Evolutionary conservation across 257 asterid species (phyloP), one percentile per base, ranked within the genome.

Genomic region (Salvia rosmarinus): DNA sequence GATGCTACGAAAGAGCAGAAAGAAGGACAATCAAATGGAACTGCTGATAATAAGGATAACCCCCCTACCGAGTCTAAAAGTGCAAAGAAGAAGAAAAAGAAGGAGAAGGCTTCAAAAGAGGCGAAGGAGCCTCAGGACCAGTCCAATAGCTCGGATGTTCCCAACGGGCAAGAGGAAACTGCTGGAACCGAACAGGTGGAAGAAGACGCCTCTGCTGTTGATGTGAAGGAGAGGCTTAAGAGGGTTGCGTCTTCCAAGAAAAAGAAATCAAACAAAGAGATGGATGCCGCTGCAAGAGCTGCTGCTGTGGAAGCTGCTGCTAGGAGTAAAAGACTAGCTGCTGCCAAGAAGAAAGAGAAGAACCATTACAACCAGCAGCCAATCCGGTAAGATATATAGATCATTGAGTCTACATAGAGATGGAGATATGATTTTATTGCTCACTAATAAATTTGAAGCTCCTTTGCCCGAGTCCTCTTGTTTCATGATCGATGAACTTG

Each of bases 291-390:
- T 28, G 91, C 95, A 6, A 87, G 82, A 84, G 96, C 93, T 43
- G 98, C 90, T 4, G 91, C 98, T n/a, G 56, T 58, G 72, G 98
- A 92, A 82, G 97, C 95, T 71, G 95, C 98, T 9, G 96, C 98
- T 10, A 87, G 98, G 82, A 90, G 67, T 63, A 96, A 96, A 39
- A 90, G 60, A 80, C 85, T 90, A 35, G 97, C 95, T 68, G 97
- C 97, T 57, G 95, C 97, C 30, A 92, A 88, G 95, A 92, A 90
- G 86, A 90, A 90, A 73, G 98, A 90, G 89, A 92, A 87, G 89
- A 92, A 81, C 76, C 97, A 89, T 78, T 90, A 88, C 82, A 90
- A 92, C 79, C 96, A 92, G 87, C 98, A 92, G 73, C 98, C 95
- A 0, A 79, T 73, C 44, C 80, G 96, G 90, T 88, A 75, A 85